Percentiles rank a stretch among this genome's conserved stretches.
Evolutionary conservation across 495 filamentous ascomycete genomes (phyloP).

Genomic region (Trichoderma erinaceum): DNA sequence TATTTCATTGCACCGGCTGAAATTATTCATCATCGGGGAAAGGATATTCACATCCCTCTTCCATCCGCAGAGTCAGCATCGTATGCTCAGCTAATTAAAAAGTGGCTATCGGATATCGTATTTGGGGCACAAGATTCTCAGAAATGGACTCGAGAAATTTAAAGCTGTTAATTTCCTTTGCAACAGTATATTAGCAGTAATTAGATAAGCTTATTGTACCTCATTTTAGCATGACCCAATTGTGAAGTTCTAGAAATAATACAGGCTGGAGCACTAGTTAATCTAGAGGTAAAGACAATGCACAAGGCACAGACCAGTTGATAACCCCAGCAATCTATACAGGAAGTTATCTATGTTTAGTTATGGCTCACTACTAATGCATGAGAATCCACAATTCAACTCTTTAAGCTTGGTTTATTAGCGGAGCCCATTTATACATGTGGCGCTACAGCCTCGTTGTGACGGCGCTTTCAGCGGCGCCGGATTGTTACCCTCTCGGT

Average conservation of each 20-base stretch:
- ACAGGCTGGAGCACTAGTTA: too few species aligned
- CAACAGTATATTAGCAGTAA: not conserved
- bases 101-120: not conserved
- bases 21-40: constrained; percentile 63
- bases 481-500: not conserved
- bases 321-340: too few species aligned
- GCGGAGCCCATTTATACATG: too few species aligned
- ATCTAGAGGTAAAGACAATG: too few species aligned
- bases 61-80: constrained; percentile 1
- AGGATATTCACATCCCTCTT: constrained; percentile 60
- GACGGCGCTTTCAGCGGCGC: not conserved
- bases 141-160: not conserved
- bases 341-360: too few species aligned
- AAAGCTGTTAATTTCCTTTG: not conserved
- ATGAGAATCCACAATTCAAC: too few species aligned
- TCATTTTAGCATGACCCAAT: too few species aligned
- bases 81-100: not conserved
- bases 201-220: too few species aligned
- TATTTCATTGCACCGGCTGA: constrained; percentile 75
- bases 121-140: not conserved
- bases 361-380: too few species aligned
- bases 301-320: too few species aligned
- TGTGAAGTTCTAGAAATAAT: too few species aligned
- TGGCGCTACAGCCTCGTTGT: not conserved
- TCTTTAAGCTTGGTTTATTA: too few species aligned